Conservation (phyloP, 208 protist genomes). For the Angomonas ambiguus region DNA sequence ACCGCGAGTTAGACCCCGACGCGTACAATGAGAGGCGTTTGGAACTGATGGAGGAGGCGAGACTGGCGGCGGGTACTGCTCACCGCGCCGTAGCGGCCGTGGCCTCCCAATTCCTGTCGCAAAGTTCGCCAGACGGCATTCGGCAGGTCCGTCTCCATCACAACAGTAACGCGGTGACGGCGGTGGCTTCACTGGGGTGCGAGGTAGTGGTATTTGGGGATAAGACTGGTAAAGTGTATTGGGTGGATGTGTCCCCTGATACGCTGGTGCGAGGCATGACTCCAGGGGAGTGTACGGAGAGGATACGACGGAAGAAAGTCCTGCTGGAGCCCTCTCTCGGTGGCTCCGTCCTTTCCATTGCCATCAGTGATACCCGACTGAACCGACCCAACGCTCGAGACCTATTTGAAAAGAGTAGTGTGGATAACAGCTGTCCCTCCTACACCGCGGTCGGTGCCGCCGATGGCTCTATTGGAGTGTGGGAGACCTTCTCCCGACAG, state of each 20-base stretch:
- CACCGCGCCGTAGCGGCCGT: slow-evolving; percentile 52
- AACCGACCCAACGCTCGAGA: slow-evolving; percentile 52
- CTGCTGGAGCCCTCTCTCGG: slow-evolving; percentile 62
- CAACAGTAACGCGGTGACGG: slow-evolving; percentile 86
- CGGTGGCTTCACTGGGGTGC: slow-evolving; percentile 53
- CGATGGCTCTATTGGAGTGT: slow-evolving; percentile 80
- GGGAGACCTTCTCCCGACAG: slow-evolving; percentile 54
- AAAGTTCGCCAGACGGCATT: slow-evolving; percentile 6
- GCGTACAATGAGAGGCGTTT: slow-evolving; percentile 67
- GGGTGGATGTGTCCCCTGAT: slow-evolving; percentile 35
- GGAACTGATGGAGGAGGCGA: slow-evolving; percentile 73
- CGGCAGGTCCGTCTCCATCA: slow-evolving; percentile 43
- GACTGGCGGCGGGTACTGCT: slow-evolving; percentile 64
- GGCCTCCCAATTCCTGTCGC: slow-evolving; percentile 35
- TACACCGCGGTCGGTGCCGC: slow-evolving; percentile 75
- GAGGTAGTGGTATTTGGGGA: slow-evolving; percentile 77
- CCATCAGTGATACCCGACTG: slow-evolving; percentile 73
- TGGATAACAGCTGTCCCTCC: slow-evolving; percentile 69
- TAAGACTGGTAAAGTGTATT: slow-evolving; percentile 81
- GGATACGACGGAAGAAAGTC: slow-evolving; percentile 32
- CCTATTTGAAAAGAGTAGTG: slow-evolving; percentile 77
- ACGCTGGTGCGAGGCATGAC: slow-evolving; percentile 10
- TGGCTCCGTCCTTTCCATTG: slow-evolving; percentile 61
- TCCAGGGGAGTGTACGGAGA: slow-evolving; percentile 7
- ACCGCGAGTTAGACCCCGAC: slow-evolving; percentile 74